Percentiles rank a stretch among this genome's conserved stretches.
phyloP scores from a whole-genome alignment of 2,329 filamentous ascomycete genomes.

The Colletotrichum echinochloae region DNA sequence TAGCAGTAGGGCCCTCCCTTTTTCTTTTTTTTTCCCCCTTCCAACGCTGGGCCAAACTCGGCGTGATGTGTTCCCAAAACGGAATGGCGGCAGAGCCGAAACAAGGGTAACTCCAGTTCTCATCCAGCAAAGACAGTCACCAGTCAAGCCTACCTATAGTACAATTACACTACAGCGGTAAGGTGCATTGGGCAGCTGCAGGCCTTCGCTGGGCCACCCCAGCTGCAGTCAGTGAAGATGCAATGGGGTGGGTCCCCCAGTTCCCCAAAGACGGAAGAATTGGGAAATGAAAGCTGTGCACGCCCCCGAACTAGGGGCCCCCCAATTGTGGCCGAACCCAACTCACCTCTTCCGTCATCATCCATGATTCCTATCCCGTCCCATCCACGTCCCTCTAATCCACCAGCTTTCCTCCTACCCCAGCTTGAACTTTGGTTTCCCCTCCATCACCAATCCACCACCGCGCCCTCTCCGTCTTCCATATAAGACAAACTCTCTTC shows the following conservation, averaged over 20 bases:
- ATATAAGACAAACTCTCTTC: not conserved
- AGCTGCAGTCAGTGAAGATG: constrained; percentile 6
- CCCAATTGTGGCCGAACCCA: constrained; percentile 36
- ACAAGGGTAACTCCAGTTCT: constrained; percentile 30
- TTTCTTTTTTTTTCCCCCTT: no score
- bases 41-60: constrained; percentile 12
- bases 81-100: constrained; percentile 30
- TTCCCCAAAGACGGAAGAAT: not conserved
- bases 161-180: constrained; percentile 13
- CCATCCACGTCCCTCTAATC: constrained; percentile 26
- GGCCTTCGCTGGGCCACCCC: constrained; percentile 1
- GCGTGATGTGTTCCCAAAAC: constrained; percentile 27
- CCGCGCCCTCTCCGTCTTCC: constrained; percentile 8
- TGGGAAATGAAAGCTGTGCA: constrained; percentile 25
- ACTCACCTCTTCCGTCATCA: constrained; percentile 40
- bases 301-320: not conserved
- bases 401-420: constrained; percentile 22
- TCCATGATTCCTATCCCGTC: constrained; percentile 36
- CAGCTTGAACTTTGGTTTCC: constrained; percentile 5
- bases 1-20: constrained; percentile 25
- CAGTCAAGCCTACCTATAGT: not conserved
- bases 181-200: constrained; percentile 32
- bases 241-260: not conserved
- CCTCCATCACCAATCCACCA: constrained; percentile 29
- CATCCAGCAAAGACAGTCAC: constrained; percentile 7